Evolutionary conservation across 352 stramenopile species (phyloP).

Genomic region (Pythium pyrilobum): DNA sequence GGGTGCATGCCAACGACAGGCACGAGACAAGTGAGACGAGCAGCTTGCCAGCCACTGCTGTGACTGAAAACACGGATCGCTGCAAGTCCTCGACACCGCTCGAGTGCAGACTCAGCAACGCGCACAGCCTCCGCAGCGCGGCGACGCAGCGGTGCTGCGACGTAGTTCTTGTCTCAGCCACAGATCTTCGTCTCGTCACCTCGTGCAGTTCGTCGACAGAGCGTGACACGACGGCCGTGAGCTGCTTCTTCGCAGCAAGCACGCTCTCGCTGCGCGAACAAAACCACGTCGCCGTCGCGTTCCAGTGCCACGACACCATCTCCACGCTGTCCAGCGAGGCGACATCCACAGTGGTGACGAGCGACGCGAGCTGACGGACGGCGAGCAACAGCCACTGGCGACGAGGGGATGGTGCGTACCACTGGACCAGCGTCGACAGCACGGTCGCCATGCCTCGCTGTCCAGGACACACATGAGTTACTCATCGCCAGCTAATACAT

Average conservation of each 20-base stretch:
- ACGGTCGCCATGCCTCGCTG: not conserved
- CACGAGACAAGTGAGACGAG: not conserved
- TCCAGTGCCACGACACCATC: constrained; percentile 68
- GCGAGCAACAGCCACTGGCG: constrained; percentile 9
- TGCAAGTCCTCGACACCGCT: not conserved
- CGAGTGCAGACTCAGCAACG: not conserved
- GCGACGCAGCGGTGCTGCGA: not conserved
- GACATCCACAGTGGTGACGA: not conserved
- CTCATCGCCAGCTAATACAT: no score
- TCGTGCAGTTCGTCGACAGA: constrained; percentile 1
- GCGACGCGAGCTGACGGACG: not conserved
- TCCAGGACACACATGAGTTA: constrained; percentile 2
- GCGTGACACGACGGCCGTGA: not conserved
- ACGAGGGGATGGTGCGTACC: constrained; percentile 1
- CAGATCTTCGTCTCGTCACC: not conserved
- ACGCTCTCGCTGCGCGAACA: constrained; percentile 37
- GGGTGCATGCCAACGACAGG: not conserved
- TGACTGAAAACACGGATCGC: not conserved
- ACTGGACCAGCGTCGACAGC: constrained; percentile 4
- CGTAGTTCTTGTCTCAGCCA: not conserved
- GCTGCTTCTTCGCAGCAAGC: constrained; percentile 22
- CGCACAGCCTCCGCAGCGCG: constrained; percentile 4
- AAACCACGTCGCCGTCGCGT: constrained; percentile 32
- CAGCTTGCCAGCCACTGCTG: constrained; percentile 5
- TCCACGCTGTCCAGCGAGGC: constrained; percentile 5